Evolutionary conservation across 2,329 filamentous ascomycete genomes (phyloP).

Genomic region (Aspergillus novofumigatus): DNA sequence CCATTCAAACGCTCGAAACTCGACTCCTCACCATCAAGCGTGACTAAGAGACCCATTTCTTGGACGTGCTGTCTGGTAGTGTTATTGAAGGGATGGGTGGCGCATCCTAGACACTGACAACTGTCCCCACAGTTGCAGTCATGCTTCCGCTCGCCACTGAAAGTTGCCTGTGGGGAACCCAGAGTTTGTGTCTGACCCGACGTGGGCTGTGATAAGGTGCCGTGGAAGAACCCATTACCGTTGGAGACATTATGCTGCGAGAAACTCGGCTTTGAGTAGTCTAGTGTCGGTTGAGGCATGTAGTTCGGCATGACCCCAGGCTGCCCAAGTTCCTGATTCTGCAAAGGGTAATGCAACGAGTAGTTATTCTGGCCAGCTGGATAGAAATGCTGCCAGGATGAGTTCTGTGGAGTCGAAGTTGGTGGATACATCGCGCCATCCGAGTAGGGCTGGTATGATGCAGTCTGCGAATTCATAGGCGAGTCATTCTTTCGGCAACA

Average conservation of each 20-base stretch:
- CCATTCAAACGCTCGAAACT: constrained; percentile 16
- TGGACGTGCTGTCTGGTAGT: constrained; percentile 44
- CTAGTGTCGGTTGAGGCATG: constrained; percentile 8
- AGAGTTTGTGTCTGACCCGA: constrained; percentile 6
- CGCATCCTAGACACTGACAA: constrained; percentile 45
- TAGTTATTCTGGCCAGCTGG: constrained; percentile 11
- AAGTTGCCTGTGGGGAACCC: constrained; percentile 6
- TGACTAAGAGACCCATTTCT: constrained; percentile 43
- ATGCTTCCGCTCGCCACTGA: constrained; percentile 22
- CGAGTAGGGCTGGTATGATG: constrained; percentile 8
- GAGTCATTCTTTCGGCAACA: constrained; percentile 25
- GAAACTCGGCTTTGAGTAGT: constrained; percentile 9
- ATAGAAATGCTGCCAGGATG: constrained; percentile 20
- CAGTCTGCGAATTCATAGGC: not conserved
- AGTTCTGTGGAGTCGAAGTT: constrained; percentile 12
- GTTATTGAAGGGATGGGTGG: constrained; percentile 44
- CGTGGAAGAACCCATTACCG: constrained; percentile 14
- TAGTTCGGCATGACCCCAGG: constrained; percentile 16
- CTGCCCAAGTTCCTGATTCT: constrained; percentile 5
- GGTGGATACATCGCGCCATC: constrained; percentile 14
- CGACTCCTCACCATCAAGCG: constrained; percentile 28
- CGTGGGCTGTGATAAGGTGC: constrained; percentile 13
- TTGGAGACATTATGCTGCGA: constrained; percentile 10
- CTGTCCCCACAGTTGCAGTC: constrained; percentile 42
- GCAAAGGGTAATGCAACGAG: constrained; percentile 14